Evolutionary conservation across 108 stramenopile genomes (phyloP).

Genomic region (Nitzschia palea): DNA sequence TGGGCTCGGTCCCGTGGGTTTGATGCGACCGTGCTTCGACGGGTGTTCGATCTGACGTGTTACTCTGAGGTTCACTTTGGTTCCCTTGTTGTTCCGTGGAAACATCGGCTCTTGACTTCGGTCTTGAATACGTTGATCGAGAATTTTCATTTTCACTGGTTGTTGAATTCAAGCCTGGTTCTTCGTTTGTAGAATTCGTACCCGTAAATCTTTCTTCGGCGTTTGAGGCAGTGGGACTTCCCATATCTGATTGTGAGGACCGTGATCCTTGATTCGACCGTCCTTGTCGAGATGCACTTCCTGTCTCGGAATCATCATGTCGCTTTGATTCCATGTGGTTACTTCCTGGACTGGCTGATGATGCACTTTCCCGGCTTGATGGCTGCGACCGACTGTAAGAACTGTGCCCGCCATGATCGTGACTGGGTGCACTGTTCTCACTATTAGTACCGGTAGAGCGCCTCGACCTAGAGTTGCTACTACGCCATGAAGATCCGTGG

Average conservation of each 20-base stretch:
- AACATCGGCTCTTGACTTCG: too few relatives aligned
- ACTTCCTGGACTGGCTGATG: neutral
- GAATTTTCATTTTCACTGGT: too few relatives aligned
- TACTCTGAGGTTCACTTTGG: too few relatives aligned
- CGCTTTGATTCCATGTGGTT: neutral
- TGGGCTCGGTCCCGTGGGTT: too few relatives aligned
- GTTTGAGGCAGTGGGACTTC: too few relatives aligned
- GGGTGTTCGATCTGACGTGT: too few relatives aligned
- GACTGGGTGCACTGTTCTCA: neutral
- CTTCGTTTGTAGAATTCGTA: too few relatives aligned
- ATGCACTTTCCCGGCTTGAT: neutral
- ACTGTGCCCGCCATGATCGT: neutral
- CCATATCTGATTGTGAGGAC: neutral
- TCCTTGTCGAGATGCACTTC: neutral
- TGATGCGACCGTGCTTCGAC: too few relatives aligned
- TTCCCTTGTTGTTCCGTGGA: too few relatives aligned
- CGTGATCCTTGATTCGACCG: neutral
- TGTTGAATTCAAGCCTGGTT: too few relatives aligned
- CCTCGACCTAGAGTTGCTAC: neutral
- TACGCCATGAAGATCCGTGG: neutral
- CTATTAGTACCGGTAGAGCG: neutral
- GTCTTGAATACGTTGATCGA: too few relatives aligned
- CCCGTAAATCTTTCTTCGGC: too few relatives aligned
- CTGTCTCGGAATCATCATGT: neutral
- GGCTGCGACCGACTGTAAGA: neutral